Evolutionary conservation across 371 early-diverging fungal species (phyloP), one percentile per base, ranked within the genome.

Genomic region (Saksenaea oblongispora): DNA sequence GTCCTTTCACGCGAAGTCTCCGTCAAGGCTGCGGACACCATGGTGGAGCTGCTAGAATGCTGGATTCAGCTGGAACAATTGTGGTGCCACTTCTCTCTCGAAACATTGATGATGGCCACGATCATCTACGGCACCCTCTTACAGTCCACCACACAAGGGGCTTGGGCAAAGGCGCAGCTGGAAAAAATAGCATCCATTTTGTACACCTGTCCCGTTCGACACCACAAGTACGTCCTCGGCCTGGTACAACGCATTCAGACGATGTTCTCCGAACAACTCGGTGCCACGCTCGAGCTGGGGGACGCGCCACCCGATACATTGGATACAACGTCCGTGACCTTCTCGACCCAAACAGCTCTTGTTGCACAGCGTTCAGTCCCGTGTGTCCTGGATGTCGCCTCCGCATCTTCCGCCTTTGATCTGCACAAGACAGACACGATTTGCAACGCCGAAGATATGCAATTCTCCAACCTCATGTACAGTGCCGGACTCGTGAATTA

Each of bases 31-130:
- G 78, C 79, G 8, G 63, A 65, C 28, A 73, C 67, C 27, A 82
- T 77, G 31, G 64, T 71, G 0, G 78, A 78, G 28, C 24, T 82
- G 34, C 60, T 82, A 13, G 76, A 74, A 18, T 77, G 78, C 44
- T 79, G 77, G 77, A 53, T 59, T 26, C 74, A 76, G 41, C 39
- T 82, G 10, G 57, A 71, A 15, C 78, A 77, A 18, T 62, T 66
- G 0, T 82, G 83, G 83, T 82, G 83, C 53, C 83, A 82, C 56
- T 82, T 82, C 54, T 75, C 83, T 1, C 47, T 82, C 4, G 83
- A 82, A 27, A 75, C 75, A 0, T 24, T 82, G 27, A 72, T 78
- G 64, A 73, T 78, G 71, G 73, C 75, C 1, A 63, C 69, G 7
- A 61, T 69, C 17, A 67, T 76, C 1, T 72, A 69, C 41, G 61